A percentile compares a stretch with the other conserved stretches of the same genome.
These are phyloP conservation scores for apple (Malus domestica) DNA, from an alignment of 306 rosid species.

Conservation along the genomic window DNA sequence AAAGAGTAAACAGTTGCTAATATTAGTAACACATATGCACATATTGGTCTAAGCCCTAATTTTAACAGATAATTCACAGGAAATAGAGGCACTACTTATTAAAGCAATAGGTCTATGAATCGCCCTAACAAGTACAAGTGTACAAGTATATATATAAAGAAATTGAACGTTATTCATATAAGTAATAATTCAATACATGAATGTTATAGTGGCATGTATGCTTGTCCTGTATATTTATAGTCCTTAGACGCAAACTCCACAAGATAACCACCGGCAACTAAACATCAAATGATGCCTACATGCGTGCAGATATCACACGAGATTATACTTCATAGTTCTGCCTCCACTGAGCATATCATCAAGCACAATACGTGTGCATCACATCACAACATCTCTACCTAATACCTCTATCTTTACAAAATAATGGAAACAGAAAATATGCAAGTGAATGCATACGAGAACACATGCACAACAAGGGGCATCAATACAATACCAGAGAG, in stretches of 20 bases:
- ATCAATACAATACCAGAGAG: neutral
- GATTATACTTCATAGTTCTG: neutral
- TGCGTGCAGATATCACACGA: neutral
- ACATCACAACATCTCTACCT: neutral
- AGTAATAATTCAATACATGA: neutral
- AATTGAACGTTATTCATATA: neutral
- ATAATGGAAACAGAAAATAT: neutral
- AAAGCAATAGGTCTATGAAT: neutral
- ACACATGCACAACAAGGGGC: neutral
- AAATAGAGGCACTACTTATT: neutral
- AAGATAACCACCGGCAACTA: neutral
- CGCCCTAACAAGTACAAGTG: neutral
- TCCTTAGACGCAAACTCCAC: too few species aligned
- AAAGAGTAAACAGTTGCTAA: neutral
- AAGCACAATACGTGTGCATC: neutral
- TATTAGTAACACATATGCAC: neutral
- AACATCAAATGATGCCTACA: neutral
- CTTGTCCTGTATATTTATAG: too few species aligned
- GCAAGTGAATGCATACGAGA: neutral
- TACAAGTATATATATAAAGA: too few species aligned
- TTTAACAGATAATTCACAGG: neutral
- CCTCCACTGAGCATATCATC: neutral
- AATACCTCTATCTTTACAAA: neutral
- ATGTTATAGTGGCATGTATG: neutral
- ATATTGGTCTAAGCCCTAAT: neutral